Evolutionary conservation across 768 basidiomycete species (phyloP).

Genomic region (Pulveroboletus frians): DNA sequence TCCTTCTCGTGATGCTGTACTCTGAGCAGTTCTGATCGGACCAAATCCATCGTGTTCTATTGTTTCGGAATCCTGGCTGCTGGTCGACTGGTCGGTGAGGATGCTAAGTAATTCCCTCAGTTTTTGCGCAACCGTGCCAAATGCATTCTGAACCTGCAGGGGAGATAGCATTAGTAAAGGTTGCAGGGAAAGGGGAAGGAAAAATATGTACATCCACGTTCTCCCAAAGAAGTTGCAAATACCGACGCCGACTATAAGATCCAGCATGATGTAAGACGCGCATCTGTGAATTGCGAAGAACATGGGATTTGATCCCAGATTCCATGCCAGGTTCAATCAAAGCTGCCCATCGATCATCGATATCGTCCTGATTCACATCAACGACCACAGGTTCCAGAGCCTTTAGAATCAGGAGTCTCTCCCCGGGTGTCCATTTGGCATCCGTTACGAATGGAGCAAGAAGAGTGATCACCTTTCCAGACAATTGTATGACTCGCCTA

Average conservation of each 20-base stretch:
- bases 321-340: constrained; percentile 41
- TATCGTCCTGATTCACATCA: constrained; percentile 30
- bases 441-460: constrained; percentile 37
- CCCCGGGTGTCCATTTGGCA: constrained; percentile 49
- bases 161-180: background rate
- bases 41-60: constrained; percentile 57
- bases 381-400: constrained; percentile 62
- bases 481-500: constrained; percentile 55
- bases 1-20: constrained; percentile 29
- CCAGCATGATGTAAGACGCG: constrained; percentile 6
- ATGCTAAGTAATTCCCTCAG: constrained; percentile 41
- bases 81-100: constrained; percentile 21
- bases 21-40: constrained; percentile 40
- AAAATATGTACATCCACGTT: constrained; percentile 54
- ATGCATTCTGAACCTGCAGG: constrained; percentile 50
- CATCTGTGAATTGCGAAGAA: constrained; percentile 36
- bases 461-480: constrained; percentile 50
- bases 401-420: constrained; percentile 60
- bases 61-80: constrained; percentile 23
- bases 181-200: background rate
- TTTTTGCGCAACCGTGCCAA: constrained; percentile 25
- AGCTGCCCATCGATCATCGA: constrained; percentile 37
- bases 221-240: constrained; percentile 62
- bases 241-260: constrained; percentile 25
- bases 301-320: constrained; percentile 62